Base-by-base conservation (phyloP, 2,329 filamentous ascomycete species). In the Ampelomyces quisqualis region DNA sequence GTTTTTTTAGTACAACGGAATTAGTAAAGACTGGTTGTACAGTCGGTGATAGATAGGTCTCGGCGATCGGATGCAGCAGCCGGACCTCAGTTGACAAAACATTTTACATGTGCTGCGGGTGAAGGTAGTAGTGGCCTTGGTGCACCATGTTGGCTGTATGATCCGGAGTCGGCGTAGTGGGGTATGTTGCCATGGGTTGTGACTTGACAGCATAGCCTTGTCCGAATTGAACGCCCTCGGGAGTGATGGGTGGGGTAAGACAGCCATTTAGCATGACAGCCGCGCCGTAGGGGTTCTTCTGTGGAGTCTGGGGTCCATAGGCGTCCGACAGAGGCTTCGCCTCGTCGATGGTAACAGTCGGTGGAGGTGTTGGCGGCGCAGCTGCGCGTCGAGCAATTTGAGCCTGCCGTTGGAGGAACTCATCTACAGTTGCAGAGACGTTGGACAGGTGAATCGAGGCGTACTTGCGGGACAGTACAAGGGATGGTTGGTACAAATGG, bases 211-310 rank as follows among this genome's bases (percentile, higher is more conserved):
- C 53, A 24, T 60, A 55, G 11, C 40, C 46, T 29, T 64, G 55
- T 13, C 53, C 60, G 32, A 64, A 67, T 30, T 65, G 64, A 27
- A 74, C 71, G 47, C 71, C 71, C 49, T 91, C 88, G 4, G 88
- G 88, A 0, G 88, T 93, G 64, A 93, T 91, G 1, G 88, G 88
- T 18, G 88, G 88, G 11, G 88, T 93, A 53, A 90, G 79, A 69
- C 90, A 90, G 43, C 88, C 88, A 53, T 88, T 79, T 24, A 82
- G 80, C 50, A 82, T 77, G 36, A 76, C 75, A 37, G 79, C 71
- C 38, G 79, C 72, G 36, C 79, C 74, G 51, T 82, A 83, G 45
- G 84, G 81, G 34, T 79, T 80, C 74, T 91, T 91, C 61, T 88
- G 84, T 10, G 88, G 88, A 11, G 88, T 93, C 70, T 82, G 85